Evolutionary conservation across 768 basidiomycete species (phyloP), one percentile per base, ranked within the genome.

Genomic region (Russula griseocarnosa): DNA sequence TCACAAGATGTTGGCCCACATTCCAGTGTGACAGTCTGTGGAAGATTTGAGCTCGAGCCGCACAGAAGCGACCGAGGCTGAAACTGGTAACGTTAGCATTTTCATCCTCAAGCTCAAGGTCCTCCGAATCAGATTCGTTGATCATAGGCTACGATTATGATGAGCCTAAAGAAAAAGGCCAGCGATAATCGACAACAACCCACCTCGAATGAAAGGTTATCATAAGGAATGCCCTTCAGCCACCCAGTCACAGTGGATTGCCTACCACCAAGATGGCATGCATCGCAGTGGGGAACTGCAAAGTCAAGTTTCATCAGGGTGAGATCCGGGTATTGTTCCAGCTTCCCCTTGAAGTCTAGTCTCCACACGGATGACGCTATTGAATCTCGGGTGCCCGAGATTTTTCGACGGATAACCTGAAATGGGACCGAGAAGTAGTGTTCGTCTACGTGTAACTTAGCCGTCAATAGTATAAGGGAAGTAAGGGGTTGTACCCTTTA

Each of bases 361-460:
- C 79, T 77, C 94, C 94, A 97, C 13, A 91, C 82, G 0, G 90
- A 91, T n/a, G 92, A 93, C 9, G 87, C 79, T 6, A 94, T 75
- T 1, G 90, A 88, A 71, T 92, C 89, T 62, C 83, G 77, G 63
- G 90, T 75, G 2, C 89, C 87, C 9, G 74, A 76, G 30, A 95
- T 72, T 71, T 90, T 90, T 53, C 90, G 83, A 26, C 86, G 82
- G n/a, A 82, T 76, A 1, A 84, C 79, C 52, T 79, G 78, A 44
- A 92, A 72, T n/a, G 91, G 86, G 1, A 88, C 81, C 28, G 82
- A 80, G 70, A 93, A 89, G 71, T 93, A 93, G 62, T 86, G 80
- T 58, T 88, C 84, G 67, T 76, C 84, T 69, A 40, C n/a, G 11
- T 44, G 14, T 55, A 81, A 42, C 18, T 62, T 28, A 46, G 52